Percentiles rank a stretch among this genome's conserved stretches.
Evolutionary conservation across 805 yeast genomes (phyloP).

Genomic region (Saturnispora quitensis): DNA sequence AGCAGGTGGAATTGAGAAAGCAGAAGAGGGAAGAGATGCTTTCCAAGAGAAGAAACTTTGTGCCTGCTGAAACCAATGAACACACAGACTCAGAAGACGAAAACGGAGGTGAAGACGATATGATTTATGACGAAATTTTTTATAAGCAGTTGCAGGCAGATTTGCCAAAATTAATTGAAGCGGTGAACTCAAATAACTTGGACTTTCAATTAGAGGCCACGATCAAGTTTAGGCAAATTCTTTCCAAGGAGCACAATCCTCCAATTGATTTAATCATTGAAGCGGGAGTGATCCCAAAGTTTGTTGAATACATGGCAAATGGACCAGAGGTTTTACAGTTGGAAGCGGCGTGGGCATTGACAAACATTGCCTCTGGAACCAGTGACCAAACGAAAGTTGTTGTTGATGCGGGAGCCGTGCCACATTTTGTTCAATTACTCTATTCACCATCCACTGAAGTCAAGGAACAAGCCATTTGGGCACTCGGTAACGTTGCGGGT

Average conservation of each 20-base stretch:
- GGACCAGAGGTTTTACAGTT: slow-evolving; percentile 85
- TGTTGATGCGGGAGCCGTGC: slow-evolving; percentile 90
- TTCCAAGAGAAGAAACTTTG: slow-evolving; percentile 84
- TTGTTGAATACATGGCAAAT: slow-evolving; percentile 75
- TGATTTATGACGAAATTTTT: slow-evolving; percentile 27
- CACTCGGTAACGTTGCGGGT: slow-evolving; percentile 97
- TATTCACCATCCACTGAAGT: slow-evolving; percentile 80
- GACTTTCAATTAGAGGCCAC: slow-evolving; percentile 84
- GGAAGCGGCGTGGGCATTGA: slow-evolving; percentile 99
- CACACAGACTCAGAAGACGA: slow-evolving; percentile 42
- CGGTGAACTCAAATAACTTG: slow-evolving; percentile 64
- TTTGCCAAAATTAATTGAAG: slow-evolving; percentile 77
- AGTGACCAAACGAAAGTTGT: slow-evolving; percentile 85
- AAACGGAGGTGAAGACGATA: slow-evolving; percentile 42
- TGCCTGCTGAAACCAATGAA: slow-evolving; percentile 21
- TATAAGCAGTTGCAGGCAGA: slow-evolving; percentile 49
- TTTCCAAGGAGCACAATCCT: slow-evolving; percentile 91
- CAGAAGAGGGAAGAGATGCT: slow-evolving; percentile 93
- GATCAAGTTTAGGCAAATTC: slow-evolving; percentile 83
- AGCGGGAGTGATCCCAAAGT: slow-evolving; percentile 86
- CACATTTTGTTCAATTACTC: slow-evolving; percentile 75
- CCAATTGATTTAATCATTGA: slow-evolving; percentile 91
- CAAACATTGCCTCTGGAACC: slow-evolving; percentile 93
- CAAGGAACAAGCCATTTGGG: slow-evolving; percentile 99
- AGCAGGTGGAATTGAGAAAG: slow-evolving; percentile 92